Percentiles rank a stretch among this genome's conserved stretches.
phyloP scores from a whole-genome alignment of 2,329 filamentous ascomycete species.

The Boeremia exigua region DNA sequence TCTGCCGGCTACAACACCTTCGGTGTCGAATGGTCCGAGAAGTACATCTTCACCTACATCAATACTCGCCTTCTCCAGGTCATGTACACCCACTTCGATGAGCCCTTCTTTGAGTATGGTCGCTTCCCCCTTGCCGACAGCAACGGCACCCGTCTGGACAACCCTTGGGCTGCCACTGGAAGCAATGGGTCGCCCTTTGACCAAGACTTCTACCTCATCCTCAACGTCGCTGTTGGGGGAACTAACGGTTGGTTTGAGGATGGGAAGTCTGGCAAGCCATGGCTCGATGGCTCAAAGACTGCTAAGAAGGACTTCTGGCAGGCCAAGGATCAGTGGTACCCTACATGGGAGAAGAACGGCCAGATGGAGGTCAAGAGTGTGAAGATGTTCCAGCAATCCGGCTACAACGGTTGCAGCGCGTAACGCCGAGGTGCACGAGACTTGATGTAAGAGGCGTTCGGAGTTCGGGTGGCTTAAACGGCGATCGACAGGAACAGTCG shows the following conservation, averaged over 20 bases:
- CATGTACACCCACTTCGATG: conserved; percentile 74
- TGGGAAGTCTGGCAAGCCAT: conserved; percentile 74
- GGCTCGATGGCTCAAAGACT: conserved; percentile 71
- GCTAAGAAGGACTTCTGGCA: conserved; percentile 81
- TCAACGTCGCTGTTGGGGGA: conserved; percentile 77
- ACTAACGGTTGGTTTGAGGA: conserved; percentile 88
- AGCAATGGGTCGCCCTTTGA: conserved; percentile 74
- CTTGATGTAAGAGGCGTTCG: conserved; percentile 14
- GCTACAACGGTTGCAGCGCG: conserved; percentile 53
- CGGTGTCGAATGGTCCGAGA: conserved; percentile 85
- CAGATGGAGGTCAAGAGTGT: conserved; percentile 74
- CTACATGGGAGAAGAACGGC: conserved; percentile 70
- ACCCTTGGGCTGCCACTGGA: conserved; percentile 70
- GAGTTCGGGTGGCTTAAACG: conserved; percentile 19
- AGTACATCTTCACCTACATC: conserved; percentile 87
- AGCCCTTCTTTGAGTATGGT: conserved; percentile 72
- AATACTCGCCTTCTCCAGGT: conserved; percentile 81
- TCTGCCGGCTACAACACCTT: conserved; percentile 73
- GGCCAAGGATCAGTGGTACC: conserved; percentile 67
- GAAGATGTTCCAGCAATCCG: conserved; percentile 59
- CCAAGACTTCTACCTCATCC: conserved; percentile 74
- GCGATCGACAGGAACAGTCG: conserved; percentile 14
- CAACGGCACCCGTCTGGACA: conserved; percentile 69
- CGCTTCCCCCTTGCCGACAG: conserved; percentile 67
- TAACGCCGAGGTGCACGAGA: conserved; percentile 1